A percentile compares a stretch with the other conserved stretches of the same genome.
These are phyloP conservation scores for Gomphus bonarii DNA, from an alignment of 1,284 basidiomycete species.

Conservation along the genomic window DNA sequence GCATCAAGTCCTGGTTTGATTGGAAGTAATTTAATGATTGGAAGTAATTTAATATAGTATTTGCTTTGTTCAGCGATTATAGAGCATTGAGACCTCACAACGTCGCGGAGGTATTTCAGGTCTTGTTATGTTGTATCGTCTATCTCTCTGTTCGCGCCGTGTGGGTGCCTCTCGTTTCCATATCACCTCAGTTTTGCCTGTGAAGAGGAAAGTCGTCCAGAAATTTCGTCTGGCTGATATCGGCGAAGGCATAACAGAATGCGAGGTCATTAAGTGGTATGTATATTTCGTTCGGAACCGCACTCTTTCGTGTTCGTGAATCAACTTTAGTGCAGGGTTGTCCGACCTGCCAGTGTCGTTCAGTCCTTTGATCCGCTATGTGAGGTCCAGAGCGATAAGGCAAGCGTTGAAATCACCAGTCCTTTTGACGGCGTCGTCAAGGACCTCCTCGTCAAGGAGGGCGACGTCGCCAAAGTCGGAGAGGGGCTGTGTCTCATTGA, in stretches of 20 bases:
- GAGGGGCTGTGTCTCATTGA: constrained; percentile 77
- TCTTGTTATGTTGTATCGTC: background rate
- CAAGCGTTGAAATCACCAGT: constrained; percentile 87
- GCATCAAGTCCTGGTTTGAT: no score
- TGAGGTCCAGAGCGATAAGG: constrained; percentile 93
- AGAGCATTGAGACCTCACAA: no score
- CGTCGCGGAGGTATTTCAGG: no score
- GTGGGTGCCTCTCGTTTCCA: constrained; percentile 1
- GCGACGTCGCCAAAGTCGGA: constrained; percentile 84
- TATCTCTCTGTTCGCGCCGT: background rate
- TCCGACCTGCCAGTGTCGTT: constrained; percentile 48
- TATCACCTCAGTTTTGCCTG: background rate
- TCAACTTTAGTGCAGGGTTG: constrained; percentile 33
- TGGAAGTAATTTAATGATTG: no score
- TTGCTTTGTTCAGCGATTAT: no score
- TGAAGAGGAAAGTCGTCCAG: constrained; percentile 2
- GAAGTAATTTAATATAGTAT: no score
- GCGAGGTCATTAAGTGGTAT: constrained; percentile 82
- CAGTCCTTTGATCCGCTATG: constrained; percentile 81
- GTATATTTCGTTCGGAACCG: constrained; percentile 22
- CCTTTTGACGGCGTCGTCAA: constrained; percentile 76
- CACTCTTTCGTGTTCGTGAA: constrained; percentile 4
- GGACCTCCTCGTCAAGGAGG: constrained; percentile 68
- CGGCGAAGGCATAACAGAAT: constrained; percentile 87
- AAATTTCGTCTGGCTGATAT: constrained; percentile 90